These are phyloP conservation scores for Boletus tomentosulus DNA, from an alignment of 768 basidiomycete species.

Conservation along the genomic window DNA sequence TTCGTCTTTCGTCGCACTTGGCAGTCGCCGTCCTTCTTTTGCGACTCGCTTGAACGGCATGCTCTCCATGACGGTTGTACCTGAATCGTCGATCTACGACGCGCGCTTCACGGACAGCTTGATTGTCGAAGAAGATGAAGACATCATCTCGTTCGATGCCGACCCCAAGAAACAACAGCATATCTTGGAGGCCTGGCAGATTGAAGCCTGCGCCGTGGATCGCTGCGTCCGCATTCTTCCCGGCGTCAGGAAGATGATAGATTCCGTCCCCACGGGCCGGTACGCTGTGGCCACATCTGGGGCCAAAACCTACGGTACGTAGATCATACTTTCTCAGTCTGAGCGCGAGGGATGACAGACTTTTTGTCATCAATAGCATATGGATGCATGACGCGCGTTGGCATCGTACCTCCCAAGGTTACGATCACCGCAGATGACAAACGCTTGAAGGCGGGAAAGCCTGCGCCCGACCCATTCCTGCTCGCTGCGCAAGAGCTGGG, in stretches of 20 bases:
- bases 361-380: constrained; percentile 35
- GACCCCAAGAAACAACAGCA: constrained; percentile 24
- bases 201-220: constrained; percentile 53
- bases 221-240: constrained; percentile 69
- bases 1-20: constrained; percentile 35
- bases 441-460: constrained; percentile 62
- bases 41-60: constrained; percentile 38
- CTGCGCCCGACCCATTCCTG: constrained; percentile 60
- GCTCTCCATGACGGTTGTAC: constrained; percentile 36
- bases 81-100: constrained; percentile 24
- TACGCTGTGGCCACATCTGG: constrained; percentile 75
- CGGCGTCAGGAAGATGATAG: constrained; percentile 62
- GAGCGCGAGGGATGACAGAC: background rate
- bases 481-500: constrained; percentile 58
- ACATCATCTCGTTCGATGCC: constrained; percentile 27
- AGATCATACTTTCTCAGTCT: background rate
- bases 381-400: constrained; percentile 69
- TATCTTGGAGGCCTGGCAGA: constrained; percentile 45
- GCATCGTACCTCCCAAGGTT: constrained; percentile 60
- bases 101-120: constrained; percentile 25
- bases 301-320: constrained; percentile 63
- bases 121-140: constrained; percentile 35
- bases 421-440: constrained; percentile 78
- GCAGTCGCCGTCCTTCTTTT: constrained; percentile 46
- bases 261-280: constrained; percentile 58